phyloP scores from a whole-genome alignment of 2,329 filamentous ascomycete species.

The Talaromyces funiculosus region DNA sequence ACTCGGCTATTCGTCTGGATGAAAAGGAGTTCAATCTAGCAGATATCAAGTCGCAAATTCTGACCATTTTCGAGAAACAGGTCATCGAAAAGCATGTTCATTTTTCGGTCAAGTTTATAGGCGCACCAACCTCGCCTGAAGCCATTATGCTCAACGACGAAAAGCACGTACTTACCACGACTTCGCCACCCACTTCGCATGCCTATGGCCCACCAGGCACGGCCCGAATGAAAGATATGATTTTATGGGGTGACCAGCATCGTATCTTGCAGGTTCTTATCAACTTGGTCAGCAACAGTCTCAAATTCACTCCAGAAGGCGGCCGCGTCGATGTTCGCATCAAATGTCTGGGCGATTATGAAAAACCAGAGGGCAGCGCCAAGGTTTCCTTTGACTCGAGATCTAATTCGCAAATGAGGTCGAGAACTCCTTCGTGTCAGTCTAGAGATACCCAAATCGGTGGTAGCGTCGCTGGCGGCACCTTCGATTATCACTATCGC shows the following conservation, averaged over 20 bases:
- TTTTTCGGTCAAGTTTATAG: conserved; percentile 66
- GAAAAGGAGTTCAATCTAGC: conserved; percentile 77
- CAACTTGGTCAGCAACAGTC: conserved; percentile 73
- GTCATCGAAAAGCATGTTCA: conserved; percentile 72
- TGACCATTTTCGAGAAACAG: conserved; percentile 86
- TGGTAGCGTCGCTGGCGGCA: neutral
- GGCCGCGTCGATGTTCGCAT: conserved; percentile 73
- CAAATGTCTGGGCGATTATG: conserved; percentile 50
- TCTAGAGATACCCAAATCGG: conserved; percentile 27
- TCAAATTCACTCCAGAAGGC: conserved; percentile 79
- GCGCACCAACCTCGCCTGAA: conserved; percentile 38
- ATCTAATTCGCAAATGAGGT: conserved; percentile 21
- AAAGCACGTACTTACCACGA: conserved; percentile 10
- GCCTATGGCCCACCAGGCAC: conserved; percentile 60
- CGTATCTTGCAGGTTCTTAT: conserved; percentile 84
- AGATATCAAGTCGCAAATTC: conserved; percentile 76
- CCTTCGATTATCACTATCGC: conserved; percentile 1
- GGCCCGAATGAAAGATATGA: conserved; percentile 74
- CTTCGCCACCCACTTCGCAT: conserved; percentile 33
- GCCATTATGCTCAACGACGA: conserved; percentile 13
- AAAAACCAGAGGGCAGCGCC: conserved; percentile 42
- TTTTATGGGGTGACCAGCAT: conserved; percentile 87
- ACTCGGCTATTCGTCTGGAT: conserved; percentile 73
- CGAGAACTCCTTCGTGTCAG: conserved; percentile 8
- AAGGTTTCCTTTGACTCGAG: conserved; percentile 31